Percentiles rank a stretch among this genome's conserved stretches.
Evolutionary conservation across 352 stramenopile genomes (phyloP).

Genomic region (Phytophthora hibernalis): DNA sequence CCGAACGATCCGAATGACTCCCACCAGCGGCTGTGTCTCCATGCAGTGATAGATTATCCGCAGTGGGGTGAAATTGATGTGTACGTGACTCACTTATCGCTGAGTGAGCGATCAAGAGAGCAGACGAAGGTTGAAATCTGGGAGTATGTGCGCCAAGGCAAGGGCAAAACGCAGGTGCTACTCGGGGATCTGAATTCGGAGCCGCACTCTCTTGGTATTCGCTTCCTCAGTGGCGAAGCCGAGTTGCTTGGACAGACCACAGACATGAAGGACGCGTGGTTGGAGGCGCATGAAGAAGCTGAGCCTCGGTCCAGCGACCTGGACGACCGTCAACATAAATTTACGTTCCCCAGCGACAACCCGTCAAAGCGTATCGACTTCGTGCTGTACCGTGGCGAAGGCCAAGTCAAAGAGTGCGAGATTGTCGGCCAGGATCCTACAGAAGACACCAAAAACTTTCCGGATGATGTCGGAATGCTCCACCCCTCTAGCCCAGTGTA

Average conservation of each 20-base stretch:
- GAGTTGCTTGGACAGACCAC: constrained; percentile 60
- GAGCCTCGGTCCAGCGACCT: constrained; percentile 55
- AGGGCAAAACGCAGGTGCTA: constrained; percentile 75
- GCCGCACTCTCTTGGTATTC: constrained; percentile 80
- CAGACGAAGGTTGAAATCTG: constrained; percentile 85
- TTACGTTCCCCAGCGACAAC: constrained; percentile 89
- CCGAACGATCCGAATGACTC: constrained; percentile 86
- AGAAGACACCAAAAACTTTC: constrained; percentile 62
- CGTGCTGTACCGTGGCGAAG: constrained; percentile 75
- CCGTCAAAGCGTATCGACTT: constrained; percentile 91
- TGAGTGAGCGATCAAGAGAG: constrained; percentile 78
- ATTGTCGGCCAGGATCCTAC: constrained; percentile 82
- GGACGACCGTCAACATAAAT: constrained; percentile 55
- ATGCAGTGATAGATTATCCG: constrained; percentile 75
- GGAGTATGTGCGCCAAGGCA: constrained; percentile 75
- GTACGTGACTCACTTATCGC: constrained; percentile 88
- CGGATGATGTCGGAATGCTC: constrained; percentile 80
- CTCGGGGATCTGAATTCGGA: constrained; percentile 90
- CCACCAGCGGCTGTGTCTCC: constrained; percentile 86
- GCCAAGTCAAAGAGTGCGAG: constrained; percentile 66
- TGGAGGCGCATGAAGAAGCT: constrained; percentile 69
- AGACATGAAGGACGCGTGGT: constrained; percentile 83
- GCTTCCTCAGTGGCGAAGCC: constrained; percentile 75
- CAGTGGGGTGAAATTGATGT: constrained; percentile 78
- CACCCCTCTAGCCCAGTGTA: constrained; percentile 80